These are phyloP conservation scores for Trichoderma atrobrunneum DNA, from an alignment of 2,329 filamentous ascomycete species.

Conservation along the genomic window DNA sequence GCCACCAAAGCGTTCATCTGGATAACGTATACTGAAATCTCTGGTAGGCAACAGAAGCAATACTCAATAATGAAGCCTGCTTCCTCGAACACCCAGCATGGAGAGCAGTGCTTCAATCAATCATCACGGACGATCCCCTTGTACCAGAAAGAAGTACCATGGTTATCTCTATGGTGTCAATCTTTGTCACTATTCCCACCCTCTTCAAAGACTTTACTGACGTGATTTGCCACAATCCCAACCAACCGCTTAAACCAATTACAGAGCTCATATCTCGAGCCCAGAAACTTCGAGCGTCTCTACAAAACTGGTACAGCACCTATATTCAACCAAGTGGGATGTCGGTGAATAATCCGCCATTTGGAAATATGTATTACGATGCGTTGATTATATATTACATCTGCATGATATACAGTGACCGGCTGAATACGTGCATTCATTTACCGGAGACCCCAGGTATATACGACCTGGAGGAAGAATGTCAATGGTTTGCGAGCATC, in stretches of 20 bases:
- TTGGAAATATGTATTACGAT: not conserved
- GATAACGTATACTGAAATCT: not conserved
- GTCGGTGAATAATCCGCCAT: not conserved
- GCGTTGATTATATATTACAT: not conserved
- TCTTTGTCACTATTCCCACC: not conserved
- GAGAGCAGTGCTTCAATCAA: not conserved
- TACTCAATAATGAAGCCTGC: not conserved
- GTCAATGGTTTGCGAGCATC: not conserved
- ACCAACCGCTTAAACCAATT: not conserved
- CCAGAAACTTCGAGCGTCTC: not conserved
- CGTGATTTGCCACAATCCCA: not conserved
- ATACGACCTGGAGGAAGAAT: not conserved
- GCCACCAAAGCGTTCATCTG: not conserved
- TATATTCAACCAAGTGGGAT: not conserved
- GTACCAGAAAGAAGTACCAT: not conserved
- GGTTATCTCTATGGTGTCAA: not conserved
- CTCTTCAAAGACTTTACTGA: not conserved
- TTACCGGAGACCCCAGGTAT: not conserved
- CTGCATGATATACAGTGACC: not conserved
- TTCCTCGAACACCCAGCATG: not conserved
- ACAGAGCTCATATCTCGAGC: not conserved
- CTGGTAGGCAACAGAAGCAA: not conserved
- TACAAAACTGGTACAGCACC: not conserved
- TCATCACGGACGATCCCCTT: not conserved
- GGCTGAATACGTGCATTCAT: not conserved